phyloP scores from a whole-genome alignment of 2,329 filamentous ascomycete species.

The Trichocomaceae sp. region DNA sequence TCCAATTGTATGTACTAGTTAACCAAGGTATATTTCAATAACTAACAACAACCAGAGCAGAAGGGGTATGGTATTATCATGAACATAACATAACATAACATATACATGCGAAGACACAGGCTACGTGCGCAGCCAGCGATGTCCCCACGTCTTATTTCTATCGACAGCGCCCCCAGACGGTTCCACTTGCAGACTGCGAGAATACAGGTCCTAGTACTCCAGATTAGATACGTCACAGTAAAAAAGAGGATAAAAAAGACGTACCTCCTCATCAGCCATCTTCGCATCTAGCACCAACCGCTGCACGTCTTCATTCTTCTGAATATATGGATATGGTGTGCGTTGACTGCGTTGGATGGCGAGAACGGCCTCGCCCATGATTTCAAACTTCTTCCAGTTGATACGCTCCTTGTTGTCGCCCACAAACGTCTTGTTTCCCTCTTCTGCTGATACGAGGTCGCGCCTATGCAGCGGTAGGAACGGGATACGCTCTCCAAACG shows the following conservation, averaged over 20 bases:
- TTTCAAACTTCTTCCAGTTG: constrained; percentile 98
- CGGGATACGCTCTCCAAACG: constrained; percentile 79
- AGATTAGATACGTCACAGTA: neutral
- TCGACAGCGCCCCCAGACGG: constrained; percentile 36
- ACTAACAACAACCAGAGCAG: neutral
- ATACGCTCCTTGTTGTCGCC: constrained; percentile 66
- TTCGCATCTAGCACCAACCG: constrained; percentile 74
- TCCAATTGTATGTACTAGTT: too few relatives aligned
- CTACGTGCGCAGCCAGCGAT: constrained; percentile 14
- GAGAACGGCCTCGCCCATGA: constrained; percentile 85
- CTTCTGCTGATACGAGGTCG: constrained; percentile 85
- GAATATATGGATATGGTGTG: constrained; percentile 67
- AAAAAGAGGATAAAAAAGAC: neutral
- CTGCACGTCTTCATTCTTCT: constrained; percentile 61
- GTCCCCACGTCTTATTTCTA: constrained; percentile 37
- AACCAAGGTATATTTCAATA: too few relatives aligned
- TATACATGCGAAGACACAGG: neutral
- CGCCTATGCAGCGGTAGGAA: constrained; percentile 85
- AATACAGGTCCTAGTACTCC: constrained; percentile 51
- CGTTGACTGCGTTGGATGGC: constrained; percentile 89
- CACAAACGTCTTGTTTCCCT: constrained; percentile 85
- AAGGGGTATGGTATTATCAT: constrained; percentile 12
- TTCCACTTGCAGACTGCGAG: constrained; percentile 51
- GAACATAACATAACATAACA: constrained; percentile 4
- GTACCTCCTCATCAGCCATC: constrained; percentile 71